A percentile compares a stretch with the other conserved stretches of the same genome.
These are phyloP conservation scores for Cryptococcus floricola DNA, from an alignment of 1,284 basidiomycete species.

Conservation along the genomic window DNA sequence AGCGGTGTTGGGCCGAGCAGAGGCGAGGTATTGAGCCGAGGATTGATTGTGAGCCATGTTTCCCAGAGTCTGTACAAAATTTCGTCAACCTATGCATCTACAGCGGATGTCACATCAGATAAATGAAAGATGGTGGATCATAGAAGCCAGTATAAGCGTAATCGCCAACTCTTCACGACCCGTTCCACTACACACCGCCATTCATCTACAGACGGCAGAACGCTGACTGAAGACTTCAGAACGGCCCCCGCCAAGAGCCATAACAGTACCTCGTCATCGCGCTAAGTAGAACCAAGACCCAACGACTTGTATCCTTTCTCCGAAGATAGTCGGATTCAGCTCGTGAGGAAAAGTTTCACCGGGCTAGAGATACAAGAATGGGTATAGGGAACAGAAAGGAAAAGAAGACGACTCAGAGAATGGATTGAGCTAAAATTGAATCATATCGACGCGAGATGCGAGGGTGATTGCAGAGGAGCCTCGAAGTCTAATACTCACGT, in stretches of 20 bases:
- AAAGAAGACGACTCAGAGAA: slow-evolving; percentile 42
- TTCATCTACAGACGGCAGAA: slow-evolving; percentile 27
- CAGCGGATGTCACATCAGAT: not conserved
- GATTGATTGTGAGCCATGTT: slow-evolving; percentile 26
- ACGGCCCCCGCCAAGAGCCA: slow-evolving; percentile 25
- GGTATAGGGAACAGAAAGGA: slow-evolving; percentile 19
- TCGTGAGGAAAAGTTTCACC: not conserved
- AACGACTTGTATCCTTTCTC: slow-evolving; percentile 4
- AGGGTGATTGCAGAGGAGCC: not conserved
- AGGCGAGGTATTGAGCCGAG: slow-evolving; percentile 3
- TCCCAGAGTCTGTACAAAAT: not conserved
- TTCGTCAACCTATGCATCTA: slow-evolving; percentile 22
- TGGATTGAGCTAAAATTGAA: slow-evolving; percentile 51
- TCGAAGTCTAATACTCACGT: slow-evolving; percentile 6
- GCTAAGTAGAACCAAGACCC: not conserved
- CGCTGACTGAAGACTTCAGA: slow-evolving; percentile 18
- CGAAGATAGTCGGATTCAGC: slow-evolving; percentile 3
- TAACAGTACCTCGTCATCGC: slow-evolving; percentile 21
- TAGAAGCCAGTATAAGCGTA: slow-evolving; percentile 48
- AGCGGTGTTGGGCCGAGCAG: not conserved
- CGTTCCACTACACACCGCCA: slow-evolving; percentile 22
- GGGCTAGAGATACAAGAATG: slow-evolving; percentile 23
- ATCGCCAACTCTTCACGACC: slow-evolving; percentile 22
- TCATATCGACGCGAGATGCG: slow-evolving; percentile 27
- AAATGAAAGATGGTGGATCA: slow-evolving; percentile 28